Percentiles rank a stretch among this genome's conserved stretches.
Conservation (phyloP, 108 stramenopile species). For the Pseudonitzschia multiseries region DNA sequence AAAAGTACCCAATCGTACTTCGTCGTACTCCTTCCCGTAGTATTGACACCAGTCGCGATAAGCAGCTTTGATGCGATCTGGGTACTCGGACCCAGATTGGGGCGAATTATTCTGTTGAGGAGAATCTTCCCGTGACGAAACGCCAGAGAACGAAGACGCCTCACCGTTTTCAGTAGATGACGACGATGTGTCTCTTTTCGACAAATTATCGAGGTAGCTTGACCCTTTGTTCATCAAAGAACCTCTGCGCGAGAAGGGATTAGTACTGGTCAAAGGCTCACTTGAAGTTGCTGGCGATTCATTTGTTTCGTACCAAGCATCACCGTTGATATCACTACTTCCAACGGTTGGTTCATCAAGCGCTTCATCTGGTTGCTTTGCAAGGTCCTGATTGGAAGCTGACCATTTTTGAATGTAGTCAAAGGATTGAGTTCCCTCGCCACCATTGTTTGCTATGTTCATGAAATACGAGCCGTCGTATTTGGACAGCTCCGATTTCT, state of each 20-base stretch:
- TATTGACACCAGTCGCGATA: constrained; percentile 33
- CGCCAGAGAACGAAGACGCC: too few species aligned
- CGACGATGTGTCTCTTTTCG: not conserved
- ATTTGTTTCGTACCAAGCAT: not conserved
- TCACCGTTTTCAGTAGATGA: constrained; percentile 3
- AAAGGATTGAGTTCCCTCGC: not conserved
- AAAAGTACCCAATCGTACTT: constrained; percentile 21
- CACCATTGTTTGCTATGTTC: not conserved
- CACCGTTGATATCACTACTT: not conserved
- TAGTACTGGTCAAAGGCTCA: not conserved
- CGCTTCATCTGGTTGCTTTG: not conserved
- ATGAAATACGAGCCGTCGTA: constrained; percentile 11
- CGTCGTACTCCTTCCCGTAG: constrained; percentile 22
- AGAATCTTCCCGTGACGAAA: not conserved
- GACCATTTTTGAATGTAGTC: constrained; percentile 5
- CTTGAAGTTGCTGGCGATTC: not conserved
- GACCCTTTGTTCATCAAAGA: constrained; percentile 7
- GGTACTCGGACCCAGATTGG: not conserved
- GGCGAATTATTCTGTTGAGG: not conserved
- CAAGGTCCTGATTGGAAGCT: not conserved
- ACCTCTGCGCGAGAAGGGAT: not conserved
- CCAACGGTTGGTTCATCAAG: not conserved
- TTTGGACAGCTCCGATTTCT: not conserved
- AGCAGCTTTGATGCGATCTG: constrained; percentile 30
- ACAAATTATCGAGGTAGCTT: constrained; percentile 11